Evolutionary conservation across 1,139 yeast species (phyloP).

Genomic region (Sugiyamaella japonica): DNA sequence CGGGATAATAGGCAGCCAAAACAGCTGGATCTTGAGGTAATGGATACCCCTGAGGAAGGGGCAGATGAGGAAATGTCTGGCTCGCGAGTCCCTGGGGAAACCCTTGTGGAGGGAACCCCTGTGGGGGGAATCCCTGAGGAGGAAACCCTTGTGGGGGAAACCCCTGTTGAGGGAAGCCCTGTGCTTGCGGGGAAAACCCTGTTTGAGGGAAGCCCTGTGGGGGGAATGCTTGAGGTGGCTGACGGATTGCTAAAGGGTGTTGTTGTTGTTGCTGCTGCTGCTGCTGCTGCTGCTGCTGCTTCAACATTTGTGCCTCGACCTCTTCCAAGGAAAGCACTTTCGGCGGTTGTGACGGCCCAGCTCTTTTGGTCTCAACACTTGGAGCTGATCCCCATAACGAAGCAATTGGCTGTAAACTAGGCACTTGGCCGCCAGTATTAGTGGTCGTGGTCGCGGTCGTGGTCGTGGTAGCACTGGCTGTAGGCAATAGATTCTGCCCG

Average conservation of each 20-base stretch:
- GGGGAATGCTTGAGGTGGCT: slow-evolving; percentile 20
- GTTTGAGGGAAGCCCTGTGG: slow-evolving; percentile 25
- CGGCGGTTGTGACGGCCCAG: slow-evolving; percentile 22
- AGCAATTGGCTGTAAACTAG: slow-evolving; percentile 60
- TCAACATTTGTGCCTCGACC: slow-evolving; percentile 68
- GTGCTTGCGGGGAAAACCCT: slow-evolving; percentile 23
- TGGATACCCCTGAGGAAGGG: slow-evolving; percentile 22
- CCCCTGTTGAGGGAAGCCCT: slow-evolving; percentile 16
- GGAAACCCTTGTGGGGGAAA: slow-evolving; percentile 16
- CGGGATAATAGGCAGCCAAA: slow-evolving; percentile 35
- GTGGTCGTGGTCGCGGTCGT: too few species aligned
- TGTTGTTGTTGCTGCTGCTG: not conserved
- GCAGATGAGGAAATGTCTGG: slow-evolving; percentile 5
- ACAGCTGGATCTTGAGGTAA: slow-evolving; percentile 31
- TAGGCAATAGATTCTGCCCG: slow-evolving; percentile 11
- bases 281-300: not conserved
- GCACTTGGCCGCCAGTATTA: slow-evolving; percentile 39
- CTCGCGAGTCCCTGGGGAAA: slow-evolving; percentile 19
- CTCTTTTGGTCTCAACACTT: not conserved
- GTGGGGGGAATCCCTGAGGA: slow-evolving; percentile 18
- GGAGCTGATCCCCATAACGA: slow-evolving; percentile 57
- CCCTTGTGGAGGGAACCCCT: slow-evolving; percentile 17
- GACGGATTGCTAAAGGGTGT: slow-evolving; percentile 1
- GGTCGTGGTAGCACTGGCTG: slow-evolving; percentile 21
- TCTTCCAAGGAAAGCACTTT: slow-evolving; percentile 64